A percentile compares a stretch with the other conserved stretches of the same genome.
Conservation (phyloP, 768 basidiomycete species). For the Tricholoma saponaceum region DNA sequence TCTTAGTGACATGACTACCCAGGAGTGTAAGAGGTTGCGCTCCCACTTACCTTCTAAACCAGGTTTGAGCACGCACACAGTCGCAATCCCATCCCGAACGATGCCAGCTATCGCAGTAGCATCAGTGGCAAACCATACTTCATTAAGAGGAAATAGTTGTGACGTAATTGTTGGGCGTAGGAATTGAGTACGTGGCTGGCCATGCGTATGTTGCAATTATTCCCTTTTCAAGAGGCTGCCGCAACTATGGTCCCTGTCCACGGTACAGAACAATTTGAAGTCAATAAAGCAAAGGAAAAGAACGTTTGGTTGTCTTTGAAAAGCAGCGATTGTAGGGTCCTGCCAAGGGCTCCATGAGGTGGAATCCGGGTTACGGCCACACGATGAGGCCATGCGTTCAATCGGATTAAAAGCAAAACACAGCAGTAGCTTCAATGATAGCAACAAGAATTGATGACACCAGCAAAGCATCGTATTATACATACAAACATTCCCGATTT, state of each 20-base stretch:
- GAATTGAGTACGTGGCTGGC: neutral
- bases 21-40: neutral
- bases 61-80: neutral
- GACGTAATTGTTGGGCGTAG: constrained; percentile 1
- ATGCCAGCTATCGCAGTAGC: neutral
- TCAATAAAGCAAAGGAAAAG: too few species aligned
- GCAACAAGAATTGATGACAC: neutral
- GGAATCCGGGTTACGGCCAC: neutral
- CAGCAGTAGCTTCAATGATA: neutral
- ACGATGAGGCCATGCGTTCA: too few species aligned
- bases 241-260: neutral
- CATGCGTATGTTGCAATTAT: neutral
- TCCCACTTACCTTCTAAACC: neutral
- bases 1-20: neutral
- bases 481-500: neutral
- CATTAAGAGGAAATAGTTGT: neutral
- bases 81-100: neutral
- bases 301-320: too few species aligned
- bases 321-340: too few species aligned
- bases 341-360: neutral
- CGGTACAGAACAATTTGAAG: neutral
- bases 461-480: neutral
- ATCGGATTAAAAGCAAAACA: neutral
- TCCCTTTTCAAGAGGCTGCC: neutral
- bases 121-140: too few species aligned